Evolutionary conservation across 2,329 filamentous ascomycete genomes (phyloP).

Genomic region (Calonectria ilicicola): DNA sequence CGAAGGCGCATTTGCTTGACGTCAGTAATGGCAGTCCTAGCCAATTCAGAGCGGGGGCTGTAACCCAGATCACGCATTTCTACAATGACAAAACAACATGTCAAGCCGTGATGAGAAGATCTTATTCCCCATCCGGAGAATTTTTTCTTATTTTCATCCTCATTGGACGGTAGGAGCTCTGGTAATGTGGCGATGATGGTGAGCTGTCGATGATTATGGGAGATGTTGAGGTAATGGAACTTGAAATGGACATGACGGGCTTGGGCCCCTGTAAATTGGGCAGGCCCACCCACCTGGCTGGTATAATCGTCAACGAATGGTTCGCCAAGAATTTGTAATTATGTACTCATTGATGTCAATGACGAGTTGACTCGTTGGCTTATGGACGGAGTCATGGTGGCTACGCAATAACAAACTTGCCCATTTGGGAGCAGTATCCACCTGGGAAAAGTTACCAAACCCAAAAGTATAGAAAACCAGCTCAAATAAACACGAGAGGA

Average conservation of each 20-base stretch:
- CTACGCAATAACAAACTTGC: background rate
- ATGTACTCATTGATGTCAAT: background rate
- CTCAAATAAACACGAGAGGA: no score
- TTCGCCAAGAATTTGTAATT: conserved; percentile 3
- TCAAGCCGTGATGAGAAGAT: background rate
- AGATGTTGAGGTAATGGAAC: conserved; percentile 15
- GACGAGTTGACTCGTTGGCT: background rate
- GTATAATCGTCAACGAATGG: conserved; percentile 7
- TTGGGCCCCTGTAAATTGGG: background rate
- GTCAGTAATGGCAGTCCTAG: conserved; percentile 32
- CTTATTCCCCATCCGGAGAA: background rate
- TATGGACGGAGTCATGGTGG: background rate
- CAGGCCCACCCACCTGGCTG: background rate
- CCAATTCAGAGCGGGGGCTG: conserved; percentile 10
- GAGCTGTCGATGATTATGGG: background rate
- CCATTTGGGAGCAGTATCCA: background rate
- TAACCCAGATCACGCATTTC: background rate
- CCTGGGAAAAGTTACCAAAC: background rate
- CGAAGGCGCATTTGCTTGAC: conserved; percentile 31
- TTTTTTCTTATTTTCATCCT: background rate
- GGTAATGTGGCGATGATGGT: background rate
- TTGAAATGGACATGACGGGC: background rate
- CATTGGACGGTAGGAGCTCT: background rate
- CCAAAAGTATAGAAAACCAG: background rate
- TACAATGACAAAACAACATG: background rate